Base-by-base conservation (phyloP, 2,329 filamentous ascomycete genomes). In the Fusarium haematococcum region DNA sequence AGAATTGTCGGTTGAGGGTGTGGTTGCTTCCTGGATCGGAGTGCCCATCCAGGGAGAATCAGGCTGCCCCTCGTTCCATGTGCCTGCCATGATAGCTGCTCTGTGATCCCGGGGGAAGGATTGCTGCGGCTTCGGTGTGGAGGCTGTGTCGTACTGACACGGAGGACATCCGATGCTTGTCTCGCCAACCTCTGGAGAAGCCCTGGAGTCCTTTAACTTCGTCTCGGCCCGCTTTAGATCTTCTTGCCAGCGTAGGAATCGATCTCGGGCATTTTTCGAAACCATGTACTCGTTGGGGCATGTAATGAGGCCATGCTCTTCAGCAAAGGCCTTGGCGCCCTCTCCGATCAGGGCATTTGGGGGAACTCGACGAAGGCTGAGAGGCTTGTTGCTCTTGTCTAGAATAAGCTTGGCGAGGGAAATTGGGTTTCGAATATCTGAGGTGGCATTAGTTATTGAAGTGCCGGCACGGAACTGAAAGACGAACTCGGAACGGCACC, bases 351-450 rank as follows among this genome's bases (percentile, higher is more conserved):
- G 89, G 27, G 98, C 90, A 78, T 98, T 98, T 11, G 97, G 97
- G 10, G 97, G 95, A 5, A 99, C 95, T 65, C 97, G 92, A 64
- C 94, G 91, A 60, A 98, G 89, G 9, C 94, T 94, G n/a, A 98
- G 84, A 1, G 93, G 91, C 67, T 91, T 88, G 59, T 90, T 93
- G 67, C 94, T 94, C 67, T 90, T 89, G 66, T 98, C 93, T 25
- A 98, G 91, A 30, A 99, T 91, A 41, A 94, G 83, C 56, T 96
- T 94, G 63, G 97, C 97, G 8, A 98, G 87, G 9, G 92, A 93
- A 41, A 99, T 95, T 0, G 97, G 97, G 77, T 99, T 99, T 77
- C 93, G 95, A 80, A 99, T 91, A 79, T 96, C 95, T 97, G 45
- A 32, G 48, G 75, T n/a, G 20, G 13, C 45, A 27, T 72, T 35